Evolutionary conservation across 2,329 filamentous ascomycete genomes (phyloP).

Genomic region (Cadophora gregata): DNA sequence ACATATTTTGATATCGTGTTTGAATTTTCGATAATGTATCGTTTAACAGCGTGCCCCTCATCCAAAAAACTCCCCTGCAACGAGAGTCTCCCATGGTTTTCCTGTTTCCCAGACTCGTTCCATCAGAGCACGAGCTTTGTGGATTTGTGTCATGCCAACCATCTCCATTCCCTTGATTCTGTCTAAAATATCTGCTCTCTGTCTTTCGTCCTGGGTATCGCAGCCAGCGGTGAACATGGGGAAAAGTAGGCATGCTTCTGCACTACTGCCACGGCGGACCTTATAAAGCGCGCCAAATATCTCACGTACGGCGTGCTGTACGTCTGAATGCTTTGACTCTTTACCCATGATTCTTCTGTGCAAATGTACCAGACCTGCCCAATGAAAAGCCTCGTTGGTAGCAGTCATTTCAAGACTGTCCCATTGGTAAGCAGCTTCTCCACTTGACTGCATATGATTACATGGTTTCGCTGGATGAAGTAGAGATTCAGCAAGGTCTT

Average conservation of each 20-base stretch:
- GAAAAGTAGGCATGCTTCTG: conserved; percentile 78
- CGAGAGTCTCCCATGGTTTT: conserved; percentile 71
- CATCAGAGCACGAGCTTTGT: conserved; percentile 68
- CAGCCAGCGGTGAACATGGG: conserved; percentile 86
- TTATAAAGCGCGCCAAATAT: conserved; percentile 67
- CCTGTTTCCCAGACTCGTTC: conserved; percentile 72
- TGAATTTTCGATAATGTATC: not conserved
- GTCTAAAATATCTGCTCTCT: conserved; percentile 66
- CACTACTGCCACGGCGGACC: conserved; percentile 69
- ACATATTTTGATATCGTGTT: not conserved
- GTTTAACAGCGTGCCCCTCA: conserved; percentile 24
- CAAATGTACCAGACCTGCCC: conserved; percentile 77
- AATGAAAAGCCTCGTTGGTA: conserved; percentile 80
- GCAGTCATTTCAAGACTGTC: conserved; percentile 70
- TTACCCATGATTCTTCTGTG: conserved; percentile 74
- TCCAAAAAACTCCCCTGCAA: conserved; percentile 44
- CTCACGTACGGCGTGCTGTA: conserved; percentile 66
- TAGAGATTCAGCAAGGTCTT: conserved; percentile 63
- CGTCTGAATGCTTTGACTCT: conserved; percentile 59
- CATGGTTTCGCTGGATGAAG: conserved; percentile 49
- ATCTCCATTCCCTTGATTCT: conserved; percentile 72
- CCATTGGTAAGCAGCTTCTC: conserved; percentile 58
- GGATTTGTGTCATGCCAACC: conserved; percentile 77
- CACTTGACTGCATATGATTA: conserved; percentile 53
- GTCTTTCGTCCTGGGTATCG: conserved; percentile 63